Evolutionary conservation across 768 basidiomycete species (phyloP), one percentile per base, ranked within the genome.

Genomic region (Boletus patriciae): DNA sequence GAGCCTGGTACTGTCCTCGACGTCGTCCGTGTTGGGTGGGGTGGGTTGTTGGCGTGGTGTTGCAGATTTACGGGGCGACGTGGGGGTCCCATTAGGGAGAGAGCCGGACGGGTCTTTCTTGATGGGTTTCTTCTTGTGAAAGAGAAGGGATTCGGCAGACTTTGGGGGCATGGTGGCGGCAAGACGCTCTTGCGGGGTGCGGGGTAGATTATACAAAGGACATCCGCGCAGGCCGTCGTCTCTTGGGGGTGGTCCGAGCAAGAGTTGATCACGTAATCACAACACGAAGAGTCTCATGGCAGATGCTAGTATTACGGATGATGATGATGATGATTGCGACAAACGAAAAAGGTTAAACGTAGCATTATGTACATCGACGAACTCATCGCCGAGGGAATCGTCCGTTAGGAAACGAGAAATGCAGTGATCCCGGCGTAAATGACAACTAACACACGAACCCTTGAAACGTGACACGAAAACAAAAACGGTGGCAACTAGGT

Each of bases 51-150:
- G 73, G 46, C 70, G 73, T 13, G 77, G 71, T 1, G 73, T 66
- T 18, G 72, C 60, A 29, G 79, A 73, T 55, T 77, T 81, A 34
- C 69, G 68, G 27, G 70, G 66, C 12, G 70, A 67, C n/a, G 63
- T 42, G 4, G 67, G 63, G 0, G 59, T 48, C 6, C 61, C 57
- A 41, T 62, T 64, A 3, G 62, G 53, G 38, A 52, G 57, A 13
- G 57, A 25, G 18, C 8, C 33, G n/a, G 66, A 58, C 11, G 50
- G 23, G 43, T 59, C 68, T 25, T 64, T 69, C 61, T 50, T 74
- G 73, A 51, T 69, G 25, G 77, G 69, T 61, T 76, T 78, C 75
- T 85, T 87, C 77, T 85, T 87, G 52, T 86, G 87, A 62, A 88
- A 86, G 53, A 88, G 86, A 59, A 88, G 80, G 27, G 57, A 80